phyloP scores from a whole-genome alignment of 768 basidiomycete genomes.

The Crepidotus variabilis region DNA sequence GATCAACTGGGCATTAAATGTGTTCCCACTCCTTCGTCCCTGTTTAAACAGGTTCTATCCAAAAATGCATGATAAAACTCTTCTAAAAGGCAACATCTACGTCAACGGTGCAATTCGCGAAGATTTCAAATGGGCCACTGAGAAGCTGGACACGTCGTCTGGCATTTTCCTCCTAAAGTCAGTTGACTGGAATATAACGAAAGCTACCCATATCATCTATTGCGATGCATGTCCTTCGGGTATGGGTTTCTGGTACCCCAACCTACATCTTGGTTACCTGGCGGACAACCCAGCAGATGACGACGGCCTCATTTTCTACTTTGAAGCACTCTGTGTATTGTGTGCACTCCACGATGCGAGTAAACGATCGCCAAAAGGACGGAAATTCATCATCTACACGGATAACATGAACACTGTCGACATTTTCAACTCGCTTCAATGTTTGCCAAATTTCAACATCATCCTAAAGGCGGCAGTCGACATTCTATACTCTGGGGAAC shows the following conservation, averaged over 20 bases:
- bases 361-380: accelerated
- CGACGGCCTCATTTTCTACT: slow-evolving; percentile 22
- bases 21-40: slow-evolving; percentile 31
- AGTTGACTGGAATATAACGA: slow-evolving; percentile 4
- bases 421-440: slow-evolving; percentile 25
- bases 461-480: slow-evolving; percentile 16
- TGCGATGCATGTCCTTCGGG: slow-evolving; percentile 24
- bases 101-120: slow-evolving; percentile 22
- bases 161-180: slow-evolving; percentile 23
- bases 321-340: slow-evolving; percentile 21
- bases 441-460: slow-evolving; percentile 18
- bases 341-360: slow-evolving; percentile 10
- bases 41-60: slow-evolving; percentile 28
- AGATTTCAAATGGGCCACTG: slow-evolving; percentile 29
- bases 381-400: slow-evolving; percentile 14
- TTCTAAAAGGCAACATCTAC: slow-evolving; percentile 11
- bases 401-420: slow-evolving; percentile 31
- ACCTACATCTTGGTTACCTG: slow-evolving; percentile 9
- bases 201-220: slow-evolving; percentile 12
- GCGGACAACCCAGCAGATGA: not conserved
- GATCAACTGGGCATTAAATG: slow-evolving; percentile 39
- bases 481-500: slow-evolving; percentile 3
- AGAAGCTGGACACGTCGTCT: slow-evolving; percentile 13
- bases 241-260: slow-evolving; percentile 27
- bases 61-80: slow-evolving; percentile 29